These are phyloP conservation scores for Hymenochaete sp. DNA, from an alignment of 1,284 basidiomycete genomes.

Conservation along the genomic window DNA sequence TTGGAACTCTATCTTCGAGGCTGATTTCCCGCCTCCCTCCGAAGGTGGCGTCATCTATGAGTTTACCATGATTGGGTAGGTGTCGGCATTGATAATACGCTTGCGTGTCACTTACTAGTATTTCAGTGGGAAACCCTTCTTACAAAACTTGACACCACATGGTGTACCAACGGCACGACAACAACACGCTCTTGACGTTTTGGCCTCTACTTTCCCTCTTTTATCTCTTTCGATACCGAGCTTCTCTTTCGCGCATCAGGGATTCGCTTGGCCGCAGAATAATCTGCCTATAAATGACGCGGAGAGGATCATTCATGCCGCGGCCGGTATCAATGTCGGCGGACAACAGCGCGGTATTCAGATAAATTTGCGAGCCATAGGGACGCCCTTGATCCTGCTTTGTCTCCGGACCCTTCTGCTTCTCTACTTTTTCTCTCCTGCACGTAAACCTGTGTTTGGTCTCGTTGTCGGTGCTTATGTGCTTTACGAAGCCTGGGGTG, in stretches of 20 bases:
- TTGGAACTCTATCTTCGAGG: constrained; percentile 59
- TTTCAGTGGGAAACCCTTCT: constrained; percentile 49
- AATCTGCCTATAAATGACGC: neutral
- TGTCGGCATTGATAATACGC: constrained; percentile 18
- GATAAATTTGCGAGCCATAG: constrained; percentile 50
- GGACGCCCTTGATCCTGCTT: constrained; percentile 60
- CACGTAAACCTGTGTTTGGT: constrained; percentile 63
- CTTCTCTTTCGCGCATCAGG: no score
- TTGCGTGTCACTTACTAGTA: constrained; percentile 15
- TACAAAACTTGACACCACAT: constrained; percentile 42
- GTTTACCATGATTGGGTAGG: constrained; percentile 48
- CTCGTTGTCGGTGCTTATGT: constrained; percentile 61
- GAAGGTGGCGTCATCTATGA: constrained; percentile 54
- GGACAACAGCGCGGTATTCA: constrained; percentile 24
- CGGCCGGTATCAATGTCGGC: neutral
- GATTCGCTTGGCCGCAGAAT: no score
- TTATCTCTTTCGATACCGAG: no score
- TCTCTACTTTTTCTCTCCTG: constrained; percentile 72
- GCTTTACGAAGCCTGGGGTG: constrained; percentile 68
- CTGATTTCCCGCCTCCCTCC: constrained; percentile 35
- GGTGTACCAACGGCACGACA: constrained; percentile 52
- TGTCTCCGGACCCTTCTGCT: constrained; percentile 59
- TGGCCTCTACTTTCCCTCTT: constrained; percentile 62
- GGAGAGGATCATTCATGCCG: neutral
- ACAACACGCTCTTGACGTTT: constrained; percentile 55